phyloP scores from a whole-genome alignment of 2,329 filamentous ascomycete species.

The Colletotrichum australisinense region DNA sequence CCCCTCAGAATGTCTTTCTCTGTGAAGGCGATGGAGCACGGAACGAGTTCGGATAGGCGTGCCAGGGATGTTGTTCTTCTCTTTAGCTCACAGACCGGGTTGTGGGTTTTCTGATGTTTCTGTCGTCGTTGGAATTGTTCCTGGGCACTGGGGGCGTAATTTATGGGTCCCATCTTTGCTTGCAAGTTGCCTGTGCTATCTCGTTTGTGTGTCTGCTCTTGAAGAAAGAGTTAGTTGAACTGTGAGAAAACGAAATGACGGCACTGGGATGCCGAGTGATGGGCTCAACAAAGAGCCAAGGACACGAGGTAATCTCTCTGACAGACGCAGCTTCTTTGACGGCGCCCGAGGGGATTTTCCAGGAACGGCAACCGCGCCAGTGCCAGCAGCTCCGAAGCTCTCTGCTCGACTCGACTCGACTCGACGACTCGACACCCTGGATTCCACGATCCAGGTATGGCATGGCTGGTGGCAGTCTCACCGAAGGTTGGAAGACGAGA shows the following conservation, averaged over 20 bases:
- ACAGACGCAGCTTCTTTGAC: slow-evolving; percentile 1
- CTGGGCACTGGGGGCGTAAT: neutral
- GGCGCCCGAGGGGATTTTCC: neutral
- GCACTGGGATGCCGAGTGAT: slow-evolving; percentile 26
- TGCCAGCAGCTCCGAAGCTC: neutral
- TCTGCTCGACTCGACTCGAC: neutral
- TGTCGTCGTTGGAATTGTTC: neutral
- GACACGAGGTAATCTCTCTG: slow-evolving; percentile 7
- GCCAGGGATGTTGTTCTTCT: neutral
- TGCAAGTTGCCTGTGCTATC: neutral
- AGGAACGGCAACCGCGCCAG: slow-evolving; percentile 4
- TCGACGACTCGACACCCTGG: neutral
- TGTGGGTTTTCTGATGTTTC: neutral
- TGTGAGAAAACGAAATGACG: slow-evolving; percentile 22
- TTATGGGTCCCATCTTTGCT: neutral
- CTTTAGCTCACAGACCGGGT: neutral
- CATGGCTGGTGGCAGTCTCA: neutral
- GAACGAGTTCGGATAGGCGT: neutral
- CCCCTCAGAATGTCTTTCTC: slow-evolving; percentile 34
- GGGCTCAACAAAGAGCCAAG: slow-evolving; percentile 15
- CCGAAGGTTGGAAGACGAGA: no score
- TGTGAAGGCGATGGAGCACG: neutral
- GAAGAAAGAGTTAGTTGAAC: neutral
- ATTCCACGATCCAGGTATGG: neutral
- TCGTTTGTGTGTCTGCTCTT: neutral